phyloP scores from a whole-genome alignment of 805 yeast genomes.

The Novakomyces olei region DNA sequence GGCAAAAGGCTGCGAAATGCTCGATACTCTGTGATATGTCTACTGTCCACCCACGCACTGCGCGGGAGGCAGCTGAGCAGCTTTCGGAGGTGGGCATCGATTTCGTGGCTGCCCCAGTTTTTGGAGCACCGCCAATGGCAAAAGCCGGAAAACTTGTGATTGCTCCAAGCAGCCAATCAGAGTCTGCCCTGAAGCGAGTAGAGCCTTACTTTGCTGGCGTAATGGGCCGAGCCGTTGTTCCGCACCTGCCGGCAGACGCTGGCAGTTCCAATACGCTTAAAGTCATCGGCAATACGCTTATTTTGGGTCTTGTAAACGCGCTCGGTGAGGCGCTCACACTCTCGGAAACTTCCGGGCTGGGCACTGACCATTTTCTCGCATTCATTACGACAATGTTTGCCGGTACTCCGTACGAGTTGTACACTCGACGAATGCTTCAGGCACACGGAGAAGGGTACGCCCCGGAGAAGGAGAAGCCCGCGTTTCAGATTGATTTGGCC shows the following conservation, averaged over 20 bases:
- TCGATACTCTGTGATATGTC: conserved; percentile 12
- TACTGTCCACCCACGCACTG: conserved; percentile 14
- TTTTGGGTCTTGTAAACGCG: conserved; percentile 13
- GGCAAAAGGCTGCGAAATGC: too few relatives aligned
- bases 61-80: conserved; percentile 6
- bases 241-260: conserved; percentile 11
- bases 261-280: conserved; percentile 12
- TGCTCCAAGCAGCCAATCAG: conserved; percentile 11
- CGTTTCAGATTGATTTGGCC: conserved; percentile 12
- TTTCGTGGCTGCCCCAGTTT: conserved; percentile 14
- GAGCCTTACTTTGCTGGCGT: conserved; percentile 11
- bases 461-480: conserved; percentile 10
- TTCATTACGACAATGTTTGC: conserved; percentile 10
- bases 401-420: conserved; percentile 8
- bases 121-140: conserved; percentile 14
- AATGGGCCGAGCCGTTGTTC: conserved; percentile 12
- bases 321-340: conserved; percentile 12
- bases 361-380: conserved; percentile 8
- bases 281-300: conserved; percentile 13
- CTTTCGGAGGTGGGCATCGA: conserved; percentile 9
- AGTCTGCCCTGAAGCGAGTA: conserved; percentile 10
- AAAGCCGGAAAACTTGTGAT: conserved; percentile 12
- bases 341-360: conserved; percentile 13
- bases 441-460: conserved; percentile 12
- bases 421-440: conserved; percentile 8